Conservation (phyloP, 306 rosid species). For the Senna tora region DNA sequence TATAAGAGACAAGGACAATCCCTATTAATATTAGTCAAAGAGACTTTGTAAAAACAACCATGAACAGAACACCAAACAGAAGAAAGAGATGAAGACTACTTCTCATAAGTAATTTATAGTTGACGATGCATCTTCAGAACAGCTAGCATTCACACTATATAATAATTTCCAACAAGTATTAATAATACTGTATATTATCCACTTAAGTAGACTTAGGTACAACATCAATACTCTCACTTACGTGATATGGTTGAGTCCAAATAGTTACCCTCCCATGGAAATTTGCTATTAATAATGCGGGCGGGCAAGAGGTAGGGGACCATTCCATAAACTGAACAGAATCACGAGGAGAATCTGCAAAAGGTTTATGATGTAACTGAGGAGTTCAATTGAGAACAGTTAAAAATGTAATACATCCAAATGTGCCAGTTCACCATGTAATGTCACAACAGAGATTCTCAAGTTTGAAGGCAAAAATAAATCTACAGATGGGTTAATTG, state of each 20-base stretch:
- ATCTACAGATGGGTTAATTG: constrained; percentile 30
- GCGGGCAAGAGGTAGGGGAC: constrained; percentile 91
- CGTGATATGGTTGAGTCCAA: constrained; percentile 97
- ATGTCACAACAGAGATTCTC: constrained; percentile 17
- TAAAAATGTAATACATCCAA: constrained; percentile 29
- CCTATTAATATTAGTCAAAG: too few relatives aligned
- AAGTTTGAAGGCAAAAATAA: constrained; percentile 7
- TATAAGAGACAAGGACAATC: too few relatives aligned
- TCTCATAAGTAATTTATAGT: too few relatives aligned
- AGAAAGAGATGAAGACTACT: too few relatives aligned
- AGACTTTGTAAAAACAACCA: too few relatives aligned
- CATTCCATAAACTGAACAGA: constrained; percentile 99
- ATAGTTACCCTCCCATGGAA: constrained; percentile 97
- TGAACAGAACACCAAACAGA: too few relatives aligned
- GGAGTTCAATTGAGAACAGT: constrained; percentile 5
- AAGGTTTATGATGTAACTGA: constrained; percentile 37
- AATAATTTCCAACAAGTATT: neutral
- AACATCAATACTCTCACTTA: constrained; percentile 46
- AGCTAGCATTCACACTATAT: too few relatives aligned
- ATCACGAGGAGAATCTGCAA: constrained; percentile 98
- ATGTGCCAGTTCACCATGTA: constrained; percentile 12
- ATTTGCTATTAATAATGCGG: constrained; percentile 85
- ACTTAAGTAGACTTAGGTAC: constrained; percentile 27
- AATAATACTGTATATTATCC: too few relatives aligned
- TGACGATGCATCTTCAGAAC: too few relatives aligned